Base-by-base conservation (phyloP, 805 yeast species). In the Nakazawaea peltata region DNA sequence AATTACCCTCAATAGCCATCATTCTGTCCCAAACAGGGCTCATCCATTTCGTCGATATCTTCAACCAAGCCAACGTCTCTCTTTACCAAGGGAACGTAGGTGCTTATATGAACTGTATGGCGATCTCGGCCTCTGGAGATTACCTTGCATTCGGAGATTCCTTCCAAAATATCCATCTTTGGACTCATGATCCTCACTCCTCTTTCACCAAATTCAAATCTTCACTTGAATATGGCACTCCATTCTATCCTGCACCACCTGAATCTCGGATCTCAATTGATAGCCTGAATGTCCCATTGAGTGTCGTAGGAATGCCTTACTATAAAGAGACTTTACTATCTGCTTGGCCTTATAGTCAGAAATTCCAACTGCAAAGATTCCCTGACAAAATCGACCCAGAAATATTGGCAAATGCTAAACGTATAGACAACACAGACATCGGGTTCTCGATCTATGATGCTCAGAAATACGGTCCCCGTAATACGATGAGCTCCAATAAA, bases 241-340 rank as follows among this genome's bases (percentile, higher is more conserved):
- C 45, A 49, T 51, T 46, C 46, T 65, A 33, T 42, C 60, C 34
- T 30, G 47, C 13, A 29, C 41, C 39, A 40, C 48, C 39, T 37
- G 46, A 40, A 16, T 51, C 56, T 2, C 44, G 40, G 2, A 40
- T 50, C 28, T 32, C 45, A 2, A 52, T 67, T 4, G 77, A 80
- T 41, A 65, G 66, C 26, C 55, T 58, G 6, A 43, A 53, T 3
- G 58, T 65, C 11, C 87, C 96, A 0, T 63, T 90, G 38, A 79
- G 77, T 32, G 51, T 74, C 1, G 64, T 92, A 2, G 97, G 96
- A 8, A 61, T 92, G 72, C 97, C 98, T 0, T 85, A 78, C 47
- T 92, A 86, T 54, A 75, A 75, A 37, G 83, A 81, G 28, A 70
- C 70, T 36, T 65, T 92, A 13, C 62, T 88, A 7, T 86, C 96